Conservation (phyloP, 2,329 filamentous ascomycete species). For the Arthrinium phaeospermum region DNA sequence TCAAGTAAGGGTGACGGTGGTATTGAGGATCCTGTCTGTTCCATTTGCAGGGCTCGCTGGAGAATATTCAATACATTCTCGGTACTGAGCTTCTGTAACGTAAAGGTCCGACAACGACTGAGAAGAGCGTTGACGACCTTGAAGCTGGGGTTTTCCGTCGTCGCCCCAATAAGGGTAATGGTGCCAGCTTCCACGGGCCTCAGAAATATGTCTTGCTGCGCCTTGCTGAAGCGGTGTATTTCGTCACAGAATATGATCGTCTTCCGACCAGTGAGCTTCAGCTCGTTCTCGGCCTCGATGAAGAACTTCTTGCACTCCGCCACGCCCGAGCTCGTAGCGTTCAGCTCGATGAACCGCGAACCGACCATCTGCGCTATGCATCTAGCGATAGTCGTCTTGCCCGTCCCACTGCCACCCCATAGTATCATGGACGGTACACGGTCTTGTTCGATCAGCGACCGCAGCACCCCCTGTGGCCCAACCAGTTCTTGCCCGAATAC, state of each 20-base stretch:
- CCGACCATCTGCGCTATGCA: slow-evolving; percentile 85
- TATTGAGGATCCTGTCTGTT: slow-evolving; percentile 49
- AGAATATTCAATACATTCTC: slow-evolving; percentile 78
- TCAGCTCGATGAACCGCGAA: slow-evolving; percentile 92
- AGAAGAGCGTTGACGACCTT: slow-evolving; percentile 87
- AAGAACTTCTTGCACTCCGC: slow-evolving; percentile 94
- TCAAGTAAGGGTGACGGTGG: slow-evolving; percentile 68
- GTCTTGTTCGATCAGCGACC: slow-evolving; percentile 84
- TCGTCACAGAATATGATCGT: slow-evolving; percentile 99
- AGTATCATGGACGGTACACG: slow-evolving; percentile 93
- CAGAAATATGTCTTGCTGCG: slow-evolving; percentile 93
- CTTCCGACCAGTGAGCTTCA: slow-evolving; percentile 80
- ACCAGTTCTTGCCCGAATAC: slow-evolving; percentile 93
- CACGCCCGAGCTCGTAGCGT: slow-evolving; percentile 87
- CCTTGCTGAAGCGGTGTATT: slow-evolving; percentile 89
- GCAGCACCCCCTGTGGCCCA: slow-evolving; percentile 80
- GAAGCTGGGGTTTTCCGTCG: slow-evolving; percentile 96
- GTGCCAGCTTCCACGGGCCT: slow-evolving; percentile 90
- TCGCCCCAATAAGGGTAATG: slow-evolving; percentile 91
- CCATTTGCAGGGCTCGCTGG: slow-evolving; percentile 71
- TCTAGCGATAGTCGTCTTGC: slow-evolving; percentile 90
- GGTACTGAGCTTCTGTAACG: slow-evolving; percentile 74
- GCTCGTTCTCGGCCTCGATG: slow-evolving; percentile 79
- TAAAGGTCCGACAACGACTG: slow-evolving; percentile 90
- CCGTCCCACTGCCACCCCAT: slow-evolving; percentile 83